phyloP scores from a whole-genome alignment of 139 green algal species.

The Gonium pectorale region DNA sequence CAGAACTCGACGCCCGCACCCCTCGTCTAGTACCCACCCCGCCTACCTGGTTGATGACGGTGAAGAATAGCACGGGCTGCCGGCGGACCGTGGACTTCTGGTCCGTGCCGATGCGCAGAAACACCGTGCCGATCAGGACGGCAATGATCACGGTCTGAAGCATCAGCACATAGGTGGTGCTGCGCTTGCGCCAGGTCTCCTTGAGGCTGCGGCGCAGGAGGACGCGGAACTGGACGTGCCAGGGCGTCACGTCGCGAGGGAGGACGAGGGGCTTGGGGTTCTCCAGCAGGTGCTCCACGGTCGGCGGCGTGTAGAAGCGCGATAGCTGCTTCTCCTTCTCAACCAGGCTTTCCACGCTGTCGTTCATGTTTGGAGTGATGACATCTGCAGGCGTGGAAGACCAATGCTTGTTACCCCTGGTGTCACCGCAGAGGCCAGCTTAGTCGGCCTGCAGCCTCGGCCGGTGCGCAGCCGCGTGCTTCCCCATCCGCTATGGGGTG shows the following conservation, averaged over 20 bases:
- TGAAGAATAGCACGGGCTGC: constrained; percentile 73
- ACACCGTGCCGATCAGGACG: constrained; percentile 47
- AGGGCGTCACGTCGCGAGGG: constrained; percentile 57
- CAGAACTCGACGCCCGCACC: too few species aligned
- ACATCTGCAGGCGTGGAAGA: constrained; percentile 45
- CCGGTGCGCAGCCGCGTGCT: too few species aligned
- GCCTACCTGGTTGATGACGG: constrained; percentile 66
- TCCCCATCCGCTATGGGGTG: too few species aligned
- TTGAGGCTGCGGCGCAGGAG: constrained; percentile 61
- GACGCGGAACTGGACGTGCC: constrained; percentile 58
- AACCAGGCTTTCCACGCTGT: constrained; percentile 37
- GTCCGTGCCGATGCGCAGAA: constrained; percentile 61
- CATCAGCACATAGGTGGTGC: constrained; percentile 42
- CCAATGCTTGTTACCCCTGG: too few species aligned
- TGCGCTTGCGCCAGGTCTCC: constrained; percentile 63
- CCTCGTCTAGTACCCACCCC: too few species aligned
- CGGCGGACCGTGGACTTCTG: constrained; percentile 51
- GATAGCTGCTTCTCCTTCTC: constrained; percentile 20
- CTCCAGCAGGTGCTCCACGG: constrained; percentile 26
- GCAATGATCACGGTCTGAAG: constrained; percentile 59
- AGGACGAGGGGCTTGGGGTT: constrained; percentile 24
- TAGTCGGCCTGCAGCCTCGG: too few species aligned
- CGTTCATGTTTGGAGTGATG: constrained; percentile 54
- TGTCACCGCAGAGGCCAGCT: too few species aligned
- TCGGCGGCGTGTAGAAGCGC: constrained; percentile 3